Evolutionary conservation across 139 green algal species (phyloP), one percentile per base, ranked within the genome.

Genomic region (Raphidocelis subcapitata): DNA sequence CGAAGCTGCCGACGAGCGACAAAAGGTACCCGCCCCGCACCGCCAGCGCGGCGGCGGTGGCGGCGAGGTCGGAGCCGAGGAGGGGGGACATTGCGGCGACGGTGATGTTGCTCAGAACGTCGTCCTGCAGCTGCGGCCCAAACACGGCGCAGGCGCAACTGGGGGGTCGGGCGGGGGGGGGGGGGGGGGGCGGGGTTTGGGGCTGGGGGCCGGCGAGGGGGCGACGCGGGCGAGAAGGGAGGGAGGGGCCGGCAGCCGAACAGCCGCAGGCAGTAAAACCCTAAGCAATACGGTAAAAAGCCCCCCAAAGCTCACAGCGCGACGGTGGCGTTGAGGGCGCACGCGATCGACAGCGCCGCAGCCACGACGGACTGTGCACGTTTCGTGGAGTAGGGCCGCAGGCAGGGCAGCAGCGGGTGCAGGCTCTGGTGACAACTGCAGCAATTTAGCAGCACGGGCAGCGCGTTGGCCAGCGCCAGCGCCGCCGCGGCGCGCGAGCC

Each of bases 391-490:
- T 73, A 79, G 0, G 73, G 73, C 65, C 60, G 32, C 32, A 79
- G 29, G 37, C 69, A 31, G 16, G 73, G 73, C 56, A 79, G 41
- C 24, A 79, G 65, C 35, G 73, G 73, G 24, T 74, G 64, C 31
- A 79, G 24, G 21, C 21, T 41, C 65, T 79, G 73, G 24, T 79
- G 73, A n/a, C 64, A 73, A 4, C 62, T 52, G 44, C 69, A 36
- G 41, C 41, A 68, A 65, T 79, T 79, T 1, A 79, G 65, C 28
- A 79, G 29, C 23, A 79, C 56, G 4, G 73, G 73, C 26, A 68
- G 52, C 3, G 73, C 46, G 20, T 12, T 44, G 14, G 65, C 65
- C 24, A 78, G 14, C 1, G 36, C 35, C 31, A 78, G 29, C 3
- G 28, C 72, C 21, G 62, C 23, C 20, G 51, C 10, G 3, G 67